These are phyloP conservation scores for Colletotrichum neosansevieriae DNA, from an alignment of 2,329 filamentous ascomycete genomes.

Conservation along the genomic window DNA sequence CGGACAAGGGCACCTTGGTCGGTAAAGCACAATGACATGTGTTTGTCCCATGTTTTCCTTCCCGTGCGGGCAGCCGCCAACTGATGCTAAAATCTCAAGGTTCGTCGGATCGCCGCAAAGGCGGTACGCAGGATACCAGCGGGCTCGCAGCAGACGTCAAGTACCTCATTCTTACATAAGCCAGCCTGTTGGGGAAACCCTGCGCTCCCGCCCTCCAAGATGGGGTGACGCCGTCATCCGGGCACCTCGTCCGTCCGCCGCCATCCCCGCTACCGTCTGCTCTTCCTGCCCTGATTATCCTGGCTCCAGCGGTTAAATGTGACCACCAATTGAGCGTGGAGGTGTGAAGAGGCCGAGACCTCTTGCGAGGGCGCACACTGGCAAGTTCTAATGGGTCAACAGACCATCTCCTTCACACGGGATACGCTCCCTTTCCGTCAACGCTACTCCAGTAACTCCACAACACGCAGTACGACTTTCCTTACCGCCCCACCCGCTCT, in stretches of 20 bases:
- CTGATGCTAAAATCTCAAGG: conserved; percentile 9
- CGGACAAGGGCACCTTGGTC: conserved; percentile 22
- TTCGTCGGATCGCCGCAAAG: conserved; percentile 1
- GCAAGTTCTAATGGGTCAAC: conserved; percentile 1
- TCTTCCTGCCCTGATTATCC: conserved; percentile 17
- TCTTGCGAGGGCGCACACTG: background rate
- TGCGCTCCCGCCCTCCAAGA: conserved; percentile 12
- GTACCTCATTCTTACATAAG: background rate
- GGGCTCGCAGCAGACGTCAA: background rate
- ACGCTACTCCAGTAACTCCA: background rate
- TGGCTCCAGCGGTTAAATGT: conserved; percentile 28
- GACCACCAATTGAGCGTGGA: conserved; percentile 1
- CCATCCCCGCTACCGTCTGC: conserved; percentile 18
- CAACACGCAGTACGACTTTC: background rate
- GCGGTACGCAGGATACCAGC: background rate
- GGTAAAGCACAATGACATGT: conserved; percentile 36
- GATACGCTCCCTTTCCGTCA: background rate
- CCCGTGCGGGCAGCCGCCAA: background rate
- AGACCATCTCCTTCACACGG: no score
- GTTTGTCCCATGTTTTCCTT: conserved; percentile 31
- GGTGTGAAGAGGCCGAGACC: conserved; percentile 10
- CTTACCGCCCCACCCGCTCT: background rate
- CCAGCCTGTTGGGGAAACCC: background rate
- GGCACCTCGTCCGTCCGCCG: conserved; percentile 1
- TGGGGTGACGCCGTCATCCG: conserved; percentile 35